Base-by-base conservation (phyloP, 2,329 filamentous ascomycete species). In the Claviceps maximensis region DNA sequence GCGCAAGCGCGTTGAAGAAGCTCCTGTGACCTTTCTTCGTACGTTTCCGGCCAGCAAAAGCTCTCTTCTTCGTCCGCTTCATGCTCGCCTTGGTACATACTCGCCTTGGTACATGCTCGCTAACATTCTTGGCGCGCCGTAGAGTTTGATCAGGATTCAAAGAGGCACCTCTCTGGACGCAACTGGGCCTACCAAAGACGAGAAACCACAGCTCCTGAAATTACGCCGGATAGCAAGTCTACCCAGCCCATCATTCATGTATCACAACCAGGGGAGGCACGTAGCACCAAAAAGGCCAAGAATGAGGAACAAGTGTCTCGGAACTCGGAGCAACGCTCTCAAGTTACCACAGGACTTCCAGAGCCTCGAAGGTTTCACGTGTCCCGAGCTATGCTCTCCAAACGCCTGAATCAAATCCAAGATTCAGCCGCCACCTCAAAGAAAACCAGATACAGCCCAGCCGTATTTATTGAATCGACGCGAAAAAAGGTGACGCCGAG, bases 181-280 rank as follows among this genome's bases (percentile, higher is more conserved):
- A 71, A 70, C 56, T 81, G 75, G 67, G 71, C 80, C n/a, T 82
- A 81, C 58, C 75, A 76, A 56, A 74, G 77, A 57, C 74, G 76
- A 54, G 64, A 71, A 47, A 61, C 67, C 27, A 62, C 65, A 27
- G 55, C 60, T 55, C 55, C 55, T 58, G 61, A 55, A 58, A 58
- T 52, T 17, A 38, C 12, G 42, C 27, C 4, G 10, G 49, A 52
- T 13, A 38, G 21, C 48, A 44, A 53, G 31, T 46, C 49, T 15
- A 44, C 48, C 4, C 54, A 61, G 50, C 77, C 77, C 2, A 56
- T 73, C 27, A 79, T 81, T 52, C 77, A 76, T 52, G 63, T 72
- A 25, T 76, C 76, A 12, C 61, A 65, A 19, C 68, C 73, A 4
- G 64, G 65, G 50, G 67, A 72, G 21, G 57, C 57, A 19, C 46